A percentile compares a stretch with the other conserved stretches of the same genome.
Conservation (phyloP, 139 green algal species). For the Picochlorum sp. region DNA sequence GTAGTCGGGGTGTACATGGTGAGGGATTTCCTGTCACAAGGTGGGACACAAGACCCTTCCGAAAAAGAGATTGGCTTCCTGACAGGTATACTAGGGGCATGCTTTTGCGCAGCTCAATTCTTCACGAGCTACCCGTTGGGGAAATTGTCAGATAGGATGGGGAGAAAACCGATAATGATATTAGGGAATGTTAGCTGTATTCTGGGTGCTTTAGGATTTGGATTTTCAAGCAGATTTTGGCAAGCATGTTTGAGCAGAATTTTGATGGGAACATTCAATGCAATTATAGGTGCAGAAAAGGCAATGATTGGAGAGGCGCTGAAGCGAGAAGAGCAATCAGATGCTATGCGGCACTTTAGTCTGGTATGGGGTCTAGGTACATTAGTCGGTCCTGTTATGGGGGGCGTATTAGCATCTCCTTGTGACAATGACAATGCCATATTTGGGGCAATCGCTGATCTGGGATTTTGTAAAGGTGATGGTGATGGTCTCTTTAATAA, state of each 20-base stretch:
- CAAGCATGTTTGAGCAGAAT: conserved; percentile 21
- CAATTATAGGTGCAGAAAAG: conserved; percentile 43
- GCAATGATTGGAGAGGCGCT: conserved; percentile 30
- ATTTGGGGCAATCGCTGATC: background rate
- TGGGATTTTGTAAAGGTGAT: no score
- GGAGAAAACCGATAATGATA: conserved; percentile 50
- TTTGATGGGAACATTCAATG: conserved; percentile 50
- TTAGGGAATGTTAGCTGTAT: conserved; percentile 36
- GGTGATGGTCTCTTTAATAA: background rate
- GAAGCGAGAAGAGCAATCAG: background rate
- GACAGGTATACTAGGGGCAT: conserved; percentile 38
- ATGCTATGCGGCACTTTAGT: conserved; percentile 9
- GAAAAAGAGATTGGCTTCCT: conserved; percentile 32
- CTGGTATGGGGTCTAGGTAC: conserved; percentile 15
- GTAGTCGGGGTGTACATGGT: conserved; percentile 57
- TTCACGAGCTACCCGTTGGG: conserved; percentile 37
- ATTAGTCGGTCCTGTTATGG: conserved; percentile 15
- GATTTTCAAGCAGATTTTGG: conserved; percentile 25
- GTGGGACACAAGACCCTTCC: background rate
- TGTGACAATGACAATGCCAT: background rate
- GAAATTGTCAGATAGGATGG: conserved; percentile 32
- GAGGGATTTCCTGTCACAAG: conserved; percentile 19
- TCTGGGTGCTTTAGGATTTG: conserved; percentile 41
- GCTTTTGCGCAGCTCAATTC: conserved; percentile 37
- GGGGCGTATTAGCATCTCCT: conserved; percentile 13